Conservation (phyloP, 257 asterid species). For the Salvia hispanica region DNA sequence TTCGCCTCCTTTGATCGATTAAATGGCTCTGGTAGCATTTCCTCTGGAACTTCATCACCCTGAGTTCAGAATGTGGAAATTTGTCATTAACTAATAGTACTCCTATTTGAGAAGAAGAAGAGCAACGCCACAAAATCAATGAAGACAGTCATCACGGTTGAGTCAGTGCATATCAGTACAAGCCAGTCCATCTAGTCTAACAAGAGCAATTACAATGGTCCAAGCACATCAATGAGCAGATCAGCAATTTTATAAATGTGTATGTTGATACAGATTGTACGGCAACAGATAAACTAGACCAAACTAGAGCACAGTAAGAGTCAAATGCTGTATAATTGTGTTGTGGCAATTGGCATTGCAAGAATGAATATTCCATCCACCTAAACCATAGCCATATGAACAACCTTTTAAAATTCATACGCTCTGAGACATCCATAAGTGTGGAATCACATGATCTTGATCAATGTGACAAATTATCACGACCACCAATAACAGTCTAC, state of each 20-base stretch:
- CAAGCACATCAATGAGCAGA: constrained; percentile 10
- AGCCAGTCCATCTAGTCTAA: constrained; percentile 3
- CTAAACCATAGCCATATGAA: not conserved
- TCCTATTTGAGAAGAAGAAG: not conserved
- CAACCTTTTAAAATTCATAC: too few species aligned
- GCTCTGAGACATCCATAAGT: too few species aligned
- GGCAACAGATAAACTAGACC: not conserved
- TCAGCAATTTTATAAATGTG: not conserved
- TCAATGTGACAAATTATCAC: not conserved
- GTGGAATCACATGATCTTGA: not conserved
- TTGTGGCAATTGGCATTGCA: not conserved
- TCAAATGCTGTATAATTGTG: not conserved
- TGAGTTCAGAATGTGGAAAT: constrained; percentile 36
- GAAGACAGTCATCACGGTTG: not conserved
- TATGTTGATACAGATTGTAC: not conserved
- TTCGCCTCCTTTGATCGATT: constrained; percentile 38
- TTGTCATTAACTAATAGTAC: constrained; percentile 5
- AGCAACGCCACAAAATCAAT: not conserved
- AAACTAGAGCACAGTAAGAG: not conserved
- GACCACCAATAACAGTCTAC: not conserved
- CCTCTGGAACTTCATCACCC: constrained; percentile 88
- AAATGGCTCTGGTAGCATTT: constrained; percentile 64
- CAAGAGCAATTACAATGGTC: not conserved
- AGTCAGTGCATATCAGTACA: not conserved
- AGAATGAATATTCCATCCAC: not conserved